Percentiles rank a stretch among this genome's conserved stretches.
Conservation (phyloP, 2,329 filamentous ascomycete species). For the Chaetomiaceae sp. region DNA sequence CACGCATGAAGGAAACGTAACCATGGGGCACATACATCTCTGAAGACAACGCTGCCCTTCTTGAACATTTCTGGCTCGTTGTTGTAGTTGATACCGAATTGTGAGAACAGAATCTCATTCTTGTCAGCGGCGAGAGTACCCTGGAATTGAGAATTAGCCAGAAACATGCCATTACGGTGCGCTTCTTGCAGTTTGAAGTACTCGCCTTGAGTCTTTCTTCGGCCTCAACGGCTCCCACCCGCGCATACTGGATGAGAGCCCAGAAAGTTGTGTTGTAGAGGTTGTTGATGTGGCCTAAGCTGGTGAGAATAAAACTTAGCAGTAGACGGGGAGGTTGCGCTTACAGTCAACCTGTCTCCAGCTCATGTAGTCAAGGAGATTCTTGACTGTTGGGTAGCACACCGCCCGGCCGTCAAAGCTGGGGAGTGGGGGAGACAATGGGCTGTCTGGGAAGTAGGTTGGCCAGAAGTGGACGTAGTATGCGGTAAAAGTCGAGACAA, state of each 20-base stretch:
- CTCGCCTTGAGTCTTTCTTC: conserved; percentile 70
- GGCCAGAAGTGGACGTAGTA: conserved; percentile 83
- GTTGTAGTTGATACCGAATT: conserved; percentile 94
- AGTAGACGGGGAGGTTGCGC: conserved; percentile 26
- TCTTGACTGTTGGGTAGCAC: conserved; percentile 74
- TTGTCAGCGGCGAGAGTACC: conserved; percentile 83
- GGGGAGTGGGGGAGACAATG: conserved; percentile 68
- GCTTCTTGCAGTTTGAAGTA: background rate
- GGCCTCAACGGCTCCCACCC: conserved; percentile 68
- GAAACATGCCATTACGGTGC: background rate
- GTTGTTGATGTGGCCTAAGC: conserved; percentile 87
- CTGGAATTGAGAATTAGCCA: conserved; percentile 35
- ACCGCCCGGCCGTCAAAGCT: conserved; percentile 92
- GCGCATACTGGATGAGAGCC: conserved; percentile 73
- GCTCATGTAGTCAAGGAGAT: conserved; percentile 89
- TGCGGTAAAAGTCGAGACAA: conserved; percentile 89
- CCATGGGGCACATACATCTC: conserved; percentile 56
- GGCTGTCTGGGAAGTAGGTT: conserved; percentile 63
- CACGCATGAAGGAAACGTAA: background rate
- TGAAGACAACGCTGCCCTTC: conserved; percentile 86
- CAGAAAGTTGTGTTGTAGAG: conserved; percentile 98
- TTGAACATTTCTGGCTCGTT: conserved; percentile 88
- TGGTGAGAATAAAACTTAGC: conserved; percentile 18
- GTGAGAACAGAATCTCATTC: conserved; percentile 88
- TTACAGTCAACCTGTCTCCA: conserved; percentile 96